A percentile compares a stretch with the other conserved stretches of the same genome.
Evolutionary conservation across 2,329 filamentous ascomycete genomes (phyloP).

Genomic region (Sarocladium oryzae): DNA sequence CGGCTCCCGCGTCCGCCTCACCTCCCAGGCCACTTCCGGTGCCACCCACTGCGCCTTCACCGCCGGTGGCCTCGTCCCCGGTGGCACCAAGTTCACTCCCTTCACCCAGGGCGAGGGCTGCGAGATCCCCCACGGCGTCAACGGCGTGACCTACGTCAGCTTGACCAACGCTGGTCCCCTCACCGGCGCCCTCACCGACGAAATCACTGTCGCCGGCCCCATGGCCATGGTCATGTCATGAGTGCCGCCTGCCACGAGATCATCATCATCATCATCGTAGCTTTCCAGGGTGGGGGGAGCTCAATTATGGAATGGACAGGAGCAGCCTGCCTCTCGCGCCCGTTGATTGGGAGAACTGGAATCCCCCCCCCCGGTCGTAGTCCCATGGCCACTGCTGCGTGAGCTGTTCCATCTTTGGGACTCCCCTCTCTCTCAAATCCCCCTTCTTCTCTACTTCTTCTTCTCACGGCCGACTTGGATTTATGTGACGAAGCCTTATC

Average conservation of each 20-base stretch:
- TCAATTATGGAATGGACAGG: background rate
- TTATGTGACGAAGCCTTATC: background rate
- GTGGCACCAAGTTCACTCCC: slow-evolving; percentile 53
- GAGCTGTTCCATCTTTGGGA: too few relatives aligned
- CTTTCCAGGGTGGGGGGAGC: background rate
- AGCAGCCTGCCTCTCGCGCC: too few relatives aligned
- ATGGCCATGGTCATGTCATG: slow-evolving; percentile 50
- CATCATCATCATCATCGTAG: background rate
- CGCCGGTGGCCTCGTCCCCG: slow-evolving; percentile 48
- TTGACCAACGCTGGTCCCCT: slow-evolving; percentile 49
- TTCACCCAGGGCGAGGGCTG: slow-evolving; percentile 50
- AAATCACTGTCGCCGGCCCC: slow-evolving; percentile 59
- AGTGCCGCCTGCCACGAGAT: slow-evolving; percentile 10
- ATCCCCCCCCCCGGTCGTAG: background rate
- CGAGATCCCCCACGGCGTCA: slow-evolving; percentile 53
- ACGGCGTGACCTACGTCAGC: slow-evolving; percentile 61
- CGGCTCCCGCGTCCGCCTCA: slow-evolving; percentile 26
- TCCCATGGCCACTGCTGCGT: too few relatives aligned
- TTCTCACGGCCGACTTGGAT: background rate
- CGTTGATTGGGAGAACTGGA: slow-evolving; percentile 1
- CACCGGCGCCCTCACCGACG: slow-evolving; percentile 49
- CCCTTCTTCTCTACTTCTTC: background rate
- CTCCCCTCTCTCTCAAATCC: too few relatives aligned
- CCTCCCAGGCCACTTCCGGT: slow-evolving; percentile 40
- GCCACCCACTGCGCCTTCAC: slow-evolving; percentile 63